Evolutionary conservation across 345 rosid species (phyloP).

Genomic region (Citrus reticulata): DNA sequence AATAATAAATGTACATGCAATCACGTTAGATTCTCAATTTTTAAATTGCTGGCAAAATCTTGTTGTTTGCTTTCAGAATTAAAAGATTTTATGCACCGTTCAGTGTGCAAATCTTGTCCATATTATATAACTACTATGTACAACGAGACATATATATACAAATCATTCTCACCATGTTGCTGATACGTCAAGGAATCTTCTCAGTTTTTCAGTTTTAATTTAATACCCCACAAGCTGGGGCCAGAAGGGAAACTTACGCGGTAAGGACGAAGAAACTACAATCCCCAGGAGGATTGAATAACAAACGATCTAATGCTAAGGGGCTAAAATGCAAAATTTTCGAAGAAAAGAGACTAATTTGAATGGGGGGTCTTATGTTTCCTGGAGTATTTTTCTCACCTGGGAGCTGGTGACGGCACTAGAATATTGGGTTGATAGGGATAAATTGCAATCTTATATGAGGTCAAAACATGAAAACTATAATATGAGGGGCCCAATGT

Average conservation of each 20-base stretch:
- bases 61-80: constrained; percentile 10
- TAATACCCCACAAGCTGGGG: too few species aligned
- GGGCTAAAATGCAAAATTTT: too few species aligned
- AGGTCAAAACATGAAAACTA: neutral
- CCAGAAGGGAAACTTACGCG: too few species aligned
- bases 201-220: neutral
- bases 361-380: too few species aligned
- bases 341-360: too few species aligned
- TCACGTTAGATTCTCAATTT: neutral
- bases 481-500: neutral
- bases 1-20: neutral
- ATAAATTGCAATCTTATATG: too few species aligned
- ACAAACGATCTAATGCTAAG: too few species aligned
- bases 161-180: neutral
- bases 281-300: too few species aligned
- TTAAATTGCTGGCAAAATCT: neutral
- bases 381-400: too few species aligned
- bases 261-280: too few species aligned
- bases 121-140: neutral
- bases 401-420: too few species aligned
- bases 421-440: too few species aligned
- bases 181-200: constrained; percentile 19
- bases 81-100: constrained; percentile 10
- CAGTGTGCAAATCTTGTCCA: constrained; percentile 14
- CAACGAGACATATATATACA: neutral